Percentiles rank a stretch among this genome's conserved stretches.
Conservation (phyloP, 805 yeast genomes). For the Saccharomycopsis sp. region DNA sequence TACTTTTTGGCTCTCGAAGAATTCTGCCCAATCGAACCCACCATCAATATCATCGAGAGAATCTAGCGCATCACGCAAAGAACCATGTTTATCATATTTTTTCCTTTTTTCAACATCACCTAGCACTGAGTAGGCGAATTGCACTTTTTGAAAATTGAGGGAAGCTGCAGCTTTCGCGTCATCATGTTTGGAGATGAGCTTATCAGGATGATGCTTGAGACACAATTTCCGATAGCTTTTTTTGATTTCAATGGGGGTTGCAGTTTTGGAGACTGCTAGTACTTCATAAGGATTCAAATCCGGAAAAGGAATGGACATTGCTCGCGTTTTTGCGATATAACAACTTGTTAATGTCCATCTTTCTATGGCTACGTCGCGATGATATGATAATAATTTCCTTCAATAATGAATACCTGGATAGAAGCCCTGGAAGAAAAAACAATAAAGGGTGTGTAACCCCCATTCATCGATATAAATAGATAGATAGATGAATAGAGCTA, state of each 20-base stretch:
- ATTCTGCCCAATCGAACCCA: slow-evolving; percentile 49
- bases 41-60: slow-evolving; percentile 26
- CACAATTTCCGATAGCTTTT: slow-evolving; percentile 59
- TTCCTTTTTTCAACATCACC: slow-evolving; percentile 47
- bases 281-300: slow-evolving; percentile 36
- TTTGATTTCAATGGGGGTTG: slow-evolving; percentile 49
- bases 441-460: no score
- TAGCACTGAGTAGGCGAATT: slow-evolving; percentile 64
- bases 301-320: neutral
- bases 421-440: no score
- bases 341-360: no score
- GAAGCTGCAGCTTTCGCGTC: slow-evolving; percentile 30
- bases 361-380: no score
- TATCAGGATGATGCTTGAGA: slow-evolving; percentile 64
- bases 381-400: no score
- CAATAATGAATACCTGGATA: no score
- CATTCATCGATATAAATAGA: no score
- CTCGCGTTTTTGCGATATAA: no score
- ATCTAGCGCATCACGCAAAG: slow-evolving; percentile 34
- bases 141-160: slow-evolving; percentile 53
- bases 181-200: slow-evolving; percentile 32
- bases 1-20: slow-evolving; percentile 34
- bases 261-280: slow-evolving; percentile 33
- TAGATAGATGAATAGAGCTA: no score
- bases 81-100: slow-evolving; percentile 65